These are phyloP conservation scores for Malassezia obtusa DNA, from an alignment of 1,284 basidiomycete species.

Conservation along the genomic window DNA sequence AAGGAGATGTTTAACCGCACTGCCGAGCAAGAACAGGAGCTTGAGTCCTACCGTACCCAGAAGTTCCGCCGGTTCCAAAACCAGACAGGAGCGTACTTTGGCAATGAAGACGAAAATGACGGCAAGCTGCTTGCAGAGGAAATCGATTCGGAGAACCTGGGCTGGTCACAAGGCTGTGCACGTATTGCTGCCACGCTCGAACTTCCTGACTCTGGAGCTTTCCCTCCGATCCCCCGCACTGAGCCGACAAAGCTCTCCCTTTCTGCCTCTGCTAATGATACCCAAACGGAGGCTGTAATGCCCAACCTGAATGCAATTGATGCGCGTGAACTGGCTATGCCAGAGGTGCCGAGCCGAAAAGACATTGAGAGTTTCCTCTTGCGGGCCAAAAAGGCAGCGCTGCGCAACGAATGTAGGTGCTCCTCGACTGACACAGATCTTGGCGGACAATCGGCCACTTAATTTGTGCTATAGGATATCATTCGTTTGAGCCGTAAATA, in stretches of 20 bases:
- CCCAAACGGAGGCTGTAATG: neutral
- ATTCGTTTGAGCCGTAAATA: conserved; percentile 16
- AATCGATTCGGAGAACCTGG: conserved; percentile 30
- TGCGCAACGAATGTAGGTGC: conserved; percentile 12
- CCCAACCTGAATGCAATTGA: conserved; percentile 7
- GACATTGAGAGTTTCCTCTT: conserved; percentile 16
- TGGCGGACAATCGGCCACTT: neutral
- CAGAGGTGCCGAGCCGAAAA: conserved; percentile 6
- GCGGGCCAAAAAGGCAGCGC: conserved; percentile 18
- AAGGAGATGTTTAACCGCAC: conserved; percentile 80
- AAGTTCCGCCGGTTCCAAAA: conserved; percentile 81
- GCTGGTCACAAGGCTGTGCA: conserved; percentile 65
- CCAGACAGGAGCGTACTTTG: conserved; percentile 79
- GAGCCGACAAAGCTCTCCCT: conserved; percentile 48
- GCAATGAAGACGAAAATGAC: conserved; percentile 78
- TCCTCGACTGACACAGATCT: neutral
- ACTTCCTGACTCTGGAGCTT: neutral
- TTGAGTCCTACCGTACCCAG: conserved; percentile 61
- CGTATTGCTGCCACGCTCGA: conserved; percentile 47
- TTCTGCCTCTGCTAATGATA: conserved; percentile 55
- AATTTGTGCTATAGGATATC: neutral
- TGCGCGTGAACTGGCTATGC: conserved; percentile 15
- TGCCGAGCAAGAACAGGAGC: conserved; percentile 63
- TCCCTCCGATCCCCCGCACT: conserved; percentile 3
- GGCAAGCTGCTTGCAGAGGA: conserved; percentile 55